A percentile compares a stretch with the other conserved stretches of the same genome.
Evolutionary conservation across 768 basidiomycete species (phyloP).

Genomic region (Tylopilus vinaceipallidus): DNA sequence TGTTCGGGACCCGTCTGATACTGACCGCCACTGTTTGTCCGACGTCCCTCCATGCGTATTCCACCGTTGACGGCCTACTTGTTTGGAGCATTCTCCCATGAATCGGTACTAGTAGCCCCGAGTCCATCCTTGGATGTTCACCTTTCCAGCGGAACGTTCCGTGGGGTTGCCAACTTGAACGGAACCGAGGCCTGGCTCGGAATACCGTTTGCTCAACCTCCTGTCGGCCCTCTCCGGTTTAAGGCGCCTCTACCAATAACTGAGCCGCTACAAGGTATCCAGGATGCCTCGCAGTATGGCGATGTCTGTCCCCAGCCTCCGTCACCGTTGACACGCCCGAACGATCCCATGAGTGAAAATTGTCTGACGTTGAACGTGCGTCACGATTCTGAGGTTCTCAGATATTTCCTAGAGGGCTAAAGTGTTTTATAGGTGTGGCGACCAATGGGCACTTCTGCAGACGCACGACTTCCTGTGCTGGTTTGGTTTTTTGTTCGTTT

Average conservation of each 20-base stretch:
- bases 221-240: constrained; percentile 57
- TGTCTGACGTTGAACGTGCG: constrained; percentile 53
- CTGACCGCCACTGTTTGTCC: no score
- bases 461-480: constrained; percentile 15
- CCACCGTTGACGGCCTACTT: no score
- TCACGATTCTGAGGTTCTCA: background rate
- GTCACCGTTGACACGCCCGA: constrained; percentile 29
- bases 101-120: no score
- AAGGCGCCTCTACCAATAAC: constrained; percentile 48
- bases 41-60: no score
- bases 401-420: background rate
- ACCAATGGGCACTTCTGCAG: constrained; percentile 4
- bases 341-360: constrained; percentile 49
- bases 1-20: no score
- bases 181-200: constrained; percentile 59
- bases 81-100: no score
- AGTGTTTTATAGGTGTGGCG: constrained; percentile 17
- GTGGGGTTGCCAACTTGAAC: constrained; percentile 24
- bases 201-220: no score
- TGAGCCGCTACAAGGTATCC: constrained; percentile 27
- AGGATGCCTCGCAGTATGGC: constrained; percentile 48
- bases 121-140: no score
- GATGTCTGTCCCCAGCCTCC: constrained; percentile 55
- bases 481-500: constrained; percentile 23
- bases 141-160: no score